These are phyloP conservation scores for Botrytis cinerea DNA, from an alignment of 2,329 filamentous ascomycete genomes.

Conservation along the genomic window DNA sequence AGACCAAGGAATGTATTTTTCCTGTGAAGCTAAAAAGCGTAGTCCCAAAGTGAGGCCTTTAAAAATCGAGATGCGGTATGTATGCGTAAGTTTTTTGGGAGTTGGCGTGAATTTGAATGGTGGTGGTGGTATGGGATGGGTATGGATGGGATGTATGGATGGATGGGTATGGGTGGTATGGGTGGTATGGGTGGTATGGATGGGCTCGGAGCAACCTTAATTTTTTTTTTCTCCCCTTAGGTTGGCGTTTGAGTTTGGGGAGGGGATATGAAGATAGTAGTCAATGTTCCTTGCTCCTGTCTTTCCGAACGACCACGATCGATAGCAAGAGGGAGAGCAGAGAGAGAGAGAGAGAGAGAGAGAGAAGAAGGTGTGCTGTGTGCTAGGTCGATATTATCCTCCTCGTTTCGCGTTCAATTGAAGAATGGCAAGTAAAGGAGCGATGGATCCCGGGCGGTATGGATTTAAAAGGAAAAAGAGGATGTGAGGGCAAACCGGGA, in stretches of 20 bases:
- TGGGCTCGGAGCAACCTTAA: neutral
- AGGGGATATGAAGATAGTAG: neutral
- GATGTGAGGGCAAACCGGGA: neutral
- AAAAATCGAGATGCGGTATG: neutral
- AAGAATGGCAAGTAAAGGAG: neutral
- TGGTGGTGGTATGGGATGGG: neutral
- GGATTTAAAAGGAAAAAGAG: conserved; percentile 1
- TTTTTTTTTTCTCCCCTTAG: neutral
- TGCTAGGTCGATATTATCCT: neutral
- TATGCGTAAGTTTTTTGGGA: conserved; percentile 1
- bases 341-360: neutral
- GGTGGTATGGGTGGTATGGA: no score
- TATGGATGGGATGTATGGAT: no score
- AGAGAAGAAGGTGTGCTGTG: neutral
- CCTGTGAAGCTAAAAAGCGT: neutral
- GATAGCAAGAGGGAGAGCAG: no score
- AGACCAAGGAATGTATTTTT: conserved; percentile 11
- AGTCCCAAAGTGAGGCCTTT: neutral
- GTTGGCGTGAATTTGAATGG: neutral
- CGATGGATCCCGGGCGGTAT: neutral
- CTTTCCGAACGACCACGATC: neutral
- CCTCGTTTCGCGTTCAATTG: neutral
- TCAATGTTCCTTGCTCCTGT: neutral
- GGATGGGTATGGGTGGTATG: neutral
- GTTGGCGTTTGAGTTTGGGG: neutral